phyloP scores from a whole-genome alignment of 495 filamentous ascomycete species.

The Thermochaetoides thermophila region DNA sequence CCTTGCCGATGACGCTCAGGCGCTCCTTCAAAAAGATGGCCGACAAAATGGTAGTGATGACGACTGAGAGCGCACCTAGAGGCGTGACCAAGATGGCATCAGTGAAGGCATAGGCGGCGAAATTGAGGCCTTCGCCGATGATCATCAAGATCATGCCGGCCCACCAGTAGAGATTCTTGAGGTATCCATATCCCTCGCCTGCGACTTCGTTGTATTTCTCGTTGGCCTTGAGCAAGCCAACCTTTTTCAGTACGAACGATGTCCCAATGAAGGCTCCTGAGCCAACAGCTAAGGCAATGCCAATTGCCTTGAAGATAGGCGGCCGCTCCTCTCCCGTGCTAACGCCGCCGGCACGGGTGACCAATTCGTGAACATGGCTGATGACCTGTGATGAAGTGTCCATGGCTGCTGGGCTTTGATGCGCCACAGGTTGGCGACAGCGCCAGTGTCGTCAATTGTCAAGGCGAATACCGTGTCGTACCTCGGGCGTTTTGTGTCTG shows the following conservation, averaged over 20 bases:
- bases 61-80: slow-evolving; percentile 85
- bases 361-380: slow-evolving; percentile 26
- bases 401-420: slow-evolving; percentile 25
- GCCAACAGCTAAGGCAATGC: slow-evolving; percentile 70
- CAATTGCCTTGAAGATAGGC: slow-evolving; percentile 65
- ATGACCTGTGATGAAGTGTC: slow-evolving; percentile 26
- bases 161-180: slow-evolving; percentile 97
- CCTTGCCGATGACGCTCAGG: slow-evolving; percentile 87
- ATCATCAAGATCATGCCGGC: slow-evolving; percentile 95
- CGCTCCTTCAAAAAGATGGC: slow-evolving; percentile 95
- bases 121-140: slow-evolving; percentile 91
- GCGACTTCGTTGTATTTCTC: slow-evolving; percentile 93
- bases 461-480: too few species aligned
- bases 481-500: too few species aligned
- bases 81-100: slow-evolving; percentile 95
- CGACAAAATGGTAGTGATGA: slow-evolving; percentile 82
- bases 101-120: slow-evolving; percentile 92
- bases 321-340: slow-evolving; percentile 19
- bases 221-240: slow-evolving; percentile 80
- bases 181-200: slow-evolving; percentile 93
- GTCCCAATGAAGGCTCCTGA: slow-evolving; percentile 90
- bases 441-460: too few species aligned
- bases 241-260: slow-evolving; percentile 93
- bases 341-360: slow-evolving; percentile 23
- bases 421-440: too few species aligned